A percentile compares a stretch with the other conserved stretches of the same genome.
Conservation (phyloP, 148 eudicot genomes). For the Talinum fruticosum region DNA sequence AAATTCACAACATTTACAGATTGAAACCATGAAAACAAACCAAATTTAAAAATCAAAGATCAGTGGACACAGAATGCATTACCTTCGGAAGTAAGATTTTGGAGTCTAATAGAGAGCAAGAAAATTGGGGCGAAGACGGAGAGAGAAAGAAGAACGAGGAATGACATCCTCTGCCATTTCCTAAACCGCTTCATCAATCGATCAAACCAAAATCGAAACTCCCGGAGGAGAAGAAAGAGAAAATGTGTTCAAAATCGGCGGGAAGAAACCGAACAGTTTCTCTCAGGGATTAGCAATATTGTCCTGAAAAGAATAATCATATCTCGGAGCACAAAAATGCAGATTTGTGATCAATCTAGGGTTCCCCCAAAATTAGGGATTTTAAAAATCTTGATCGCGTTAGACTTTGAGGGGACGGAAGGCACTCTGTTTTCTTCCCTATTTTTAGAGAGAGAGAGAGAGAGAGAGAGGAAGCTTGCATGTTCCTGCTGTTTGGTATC, state of each 20-base stretch:
- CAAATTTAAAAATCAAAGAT: not conserved
- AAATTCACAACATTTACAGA: slow-evolving; percentile 1
- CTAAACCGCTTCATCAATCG: slow-evolving; percentile 56
- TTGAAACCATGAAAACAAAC: not conserved
- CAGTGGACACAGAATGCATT: not conserved
- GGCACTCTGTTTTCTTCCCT: slow-evolving; percentile 4
- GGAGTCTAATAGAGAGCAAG: slow-evolving; percentile 45
- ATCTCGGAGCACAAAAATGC: not conserved
- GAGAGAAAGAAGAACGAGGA: slow-evolving; percentile 74
- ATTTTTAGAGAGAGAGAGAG: slow-evolving; percentile 10
- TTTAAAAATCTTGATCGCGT: slow-evolving; percentile 8
- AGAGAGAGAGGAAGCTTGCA: slow-evolving; percentile 21
- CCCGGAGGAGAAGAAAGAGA: not conserved
- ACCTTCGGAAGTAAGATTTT: slow-evolving; percentile 51
- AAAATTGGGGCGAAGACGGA: slow-evolving; percentile 62
- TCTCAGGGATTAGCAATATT: not conserved
- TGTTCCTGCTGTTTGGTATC: slow-evolving; percentile 23
- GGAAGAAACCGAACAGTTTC: not conserved
- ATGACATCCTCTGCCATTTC: slow-evolving; percentile 75
- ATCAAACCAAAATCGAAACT: not conserved
- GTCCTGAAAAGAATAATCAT: not conserved
- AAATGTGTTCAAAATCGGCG: not conserved
- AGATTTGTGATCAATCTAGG: slow-evolving; percentile 18
- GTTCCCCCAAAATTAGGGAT: slow-evolving; percentile 29
- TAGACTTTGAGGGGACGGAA: slow-evolving; percentile 7